Base-by-base conservation (phyloP, 2,329 filamentous ascomycete species). In the Dactylonectria macrodidyma region DNA sequence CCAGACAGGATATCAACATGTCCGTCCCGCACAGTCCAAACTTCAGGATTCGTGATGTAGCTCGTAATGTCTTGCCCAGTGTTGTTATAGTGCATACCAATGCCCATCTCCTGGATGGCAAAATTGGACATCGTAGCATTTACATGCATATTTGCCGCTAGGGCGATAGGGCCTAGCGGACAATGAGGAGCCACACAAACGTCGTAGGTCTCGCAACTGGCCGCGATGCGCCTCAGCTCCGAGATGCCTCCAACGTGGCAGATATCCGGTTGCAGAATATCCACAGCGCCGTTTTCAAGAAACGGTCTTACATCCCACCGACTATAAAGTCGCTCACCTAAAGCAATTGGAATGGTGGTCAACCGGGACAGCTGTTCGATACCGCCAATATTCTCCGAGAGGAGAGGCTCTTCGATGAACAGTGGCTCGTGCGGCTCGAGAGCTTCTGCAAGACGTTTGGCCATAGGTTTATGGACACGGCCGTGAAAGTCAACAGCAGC, bases 401-500 rank as follows among this genome's bases (percentile, higher is more conserved):
- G 84, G 2, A 94, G 81, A 0, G 92, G 92, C 71, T 94, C 92
- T 76, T 94, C 92, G 50, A 95, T 90, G 77, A 94, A 95, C 16
- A 95, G 81, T 0, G 92, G 92, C 1, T 85, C 84, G 70, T 93
- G 86, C 0, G 91, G 91, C 69, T 92, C 91, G 0, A 95, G 84
- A 0, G 87, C 84, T 65, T 87, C 87, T 1, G 91, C 91, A 2
- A 95, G 85, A 72, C 94, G 92, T 72, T 93, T 93, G 0, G 92
- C 92, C 92, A 95, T 95, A n/a, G 92, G 91, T 68, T 91, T 92
- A 80, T 95, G 92, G 0, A 94, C 83, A 9, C 92, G 88, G 3
- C 93, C 93, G 76, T 95, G 93, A 79, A 95, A 95, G 74, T 95
- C 93, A 33, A 95, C 85, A 2, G 90, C 93, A 0, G 87, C 92